Percentiles rank a stretch among this genome's conserved stretches.
These are phyloP conservation scores for Fusarium sp. DNA, from an alignment of 2,329 filamentous ascomycete species.

Conservation along the genomic window DNA sequence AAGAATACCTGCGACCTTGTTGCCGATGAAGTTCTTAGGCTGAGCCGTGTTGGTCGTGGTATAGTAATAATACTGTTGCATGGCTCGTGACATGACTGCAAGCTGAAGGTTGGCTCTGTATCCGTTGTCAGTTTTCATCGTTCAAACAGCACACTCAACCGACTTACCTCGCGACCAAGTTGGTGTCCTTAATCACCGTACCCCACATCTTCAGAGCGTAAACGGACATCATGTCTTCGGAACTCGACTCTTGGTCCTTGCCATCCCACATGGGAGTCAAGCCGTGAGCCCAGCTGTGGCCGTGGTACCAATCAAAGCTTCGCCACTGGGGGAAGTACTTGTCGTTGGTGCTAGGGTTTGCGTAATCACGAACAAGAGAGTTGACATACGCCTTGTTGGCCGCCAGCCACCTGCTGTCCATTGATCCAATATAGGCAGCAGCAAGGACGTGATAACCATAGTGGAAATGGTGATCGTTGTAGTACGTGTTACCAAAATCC, in stretches of 20 bases:
- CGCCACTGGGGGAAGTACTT: conserved; percentile 84
- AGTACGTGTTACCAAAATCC: conserved; percentile 92
- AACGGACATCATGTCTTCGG: conserved; percentile 88
- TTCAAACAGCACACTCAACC: neutral
- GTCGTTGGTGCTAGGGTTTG: conserved; percentile 80
- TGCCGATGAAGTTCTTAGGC: conserved; percentile 81
- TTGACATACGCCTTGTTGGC: conserved; percentile 86
- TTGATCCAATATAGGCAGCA: conserved; percentile 83
- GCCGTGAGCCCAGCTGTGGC: conserved; percentile 93
- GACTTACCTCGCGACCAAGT: conserved; percentile 79
- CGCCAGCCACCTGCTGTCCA: conserved; percentile 81
- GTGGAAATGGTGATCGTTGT: conserved; percentile 82
- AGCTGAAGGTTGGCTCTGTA: conserved; percentile 83
- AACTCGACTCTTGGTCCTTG: conserved; percentile 88
- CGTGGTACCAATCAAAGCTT: conserved; percentile 93
- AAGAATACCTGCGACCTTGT: conserved; percentile 78
- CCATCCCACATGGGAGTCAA: conserved; percentile 78
- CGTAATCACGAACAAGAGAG: conserved; percentile 82
- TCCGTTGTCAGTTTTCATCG: conserved; percentile 11
- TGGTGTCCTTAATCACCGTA: conserved; percentile 76
- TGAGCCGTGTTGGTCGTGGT: conserved; percentile 75
- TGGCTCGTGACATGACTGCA: conserved; percentile 77
- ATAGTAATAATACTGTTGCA: conserved; percentile 88
- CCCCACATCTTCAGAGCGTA: conserved; percentile 98
- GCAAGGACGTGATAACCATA: conserved; percentile 93